Conservation (phyloP, 2,329 filamentous ascomycete genomes). For the Helminthosporium solani region DNA sequence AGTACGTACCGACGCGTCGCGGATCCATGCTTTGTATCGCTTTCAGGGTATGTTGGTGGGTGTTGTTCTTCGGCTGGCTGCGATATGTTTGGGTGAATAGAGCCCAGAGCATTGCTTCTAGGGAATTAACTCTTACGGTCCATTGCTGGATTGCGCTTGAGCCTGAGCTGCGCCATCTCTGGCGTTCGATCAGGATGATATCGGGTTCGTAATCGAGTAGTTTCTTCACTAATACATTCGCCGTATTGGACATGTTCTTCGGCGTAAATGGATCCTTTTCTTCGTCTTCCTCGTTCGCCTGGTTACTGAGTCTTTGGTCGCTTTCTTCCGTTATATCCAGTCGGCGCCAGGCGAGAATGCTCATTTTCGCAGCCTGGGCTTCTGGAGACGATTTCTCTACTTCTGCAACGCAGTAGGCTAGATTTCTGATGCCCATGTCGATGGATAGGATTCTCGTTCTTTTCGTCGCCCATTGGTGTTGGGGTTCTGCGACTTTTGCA, state of each 20-base stretch:
- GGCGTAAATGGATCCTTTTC: slow-evolving; percentile 53
- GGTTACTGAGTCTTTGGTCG: background rate
- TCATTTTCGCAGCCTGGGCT: slow-evolving; percentile 20
- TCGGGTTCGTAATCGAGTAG: slow-evolving; percentile 60
- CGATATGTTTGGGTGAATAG: slow-evolving; percentile 57
- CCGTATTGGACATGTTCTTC: slow-evolving; percentile 54
- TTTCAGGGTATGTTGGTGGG: background rate
- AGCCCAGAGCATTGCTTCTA: slow-evolving; percentile 80
- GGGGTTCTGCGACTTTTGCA: slow-evolving; percentile 31
- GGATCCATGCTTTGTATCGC: slow-evolving; percentile 29
- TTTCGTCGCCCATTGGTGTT: slow-evolving; percentile 1
- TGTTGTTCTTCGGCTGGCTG: slow-evolving; percentile 6
- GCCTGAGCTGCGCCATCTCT: slow-evolving; percentile 65
- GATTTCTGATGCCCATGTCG: slow-evolving; percentile 81
- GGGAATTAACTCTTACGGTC: slow-evolving; percentile 78
- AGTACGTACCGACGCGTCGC: slow-evolving; percentile 41
- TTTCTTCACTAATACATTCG: slow-evolving; percentile 55
- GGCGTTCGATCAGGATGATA: slow-evolving; percentile 69
- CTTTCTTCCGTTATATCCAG: slow-evolving; percentile 27
- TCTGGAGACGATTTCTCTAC: slow-evolving; percentile 21
- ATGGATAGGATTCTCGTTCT: slow-evolving; percentile 66
- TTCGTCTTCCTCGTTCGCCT: background rate
- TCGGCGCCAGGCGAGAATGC: slow-evolving; percentile 33
- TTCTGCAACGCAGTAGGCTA: slow-evolving; percentile 69
- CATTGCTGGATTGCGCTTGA: slow-evolving; percentile 70